Percentiles rank a stretch among this genome's conserved stretches.
Conservation (phyloP, 371 early-diverging fungal genomes). For the Lichtheimia corymbifera region DNA sequence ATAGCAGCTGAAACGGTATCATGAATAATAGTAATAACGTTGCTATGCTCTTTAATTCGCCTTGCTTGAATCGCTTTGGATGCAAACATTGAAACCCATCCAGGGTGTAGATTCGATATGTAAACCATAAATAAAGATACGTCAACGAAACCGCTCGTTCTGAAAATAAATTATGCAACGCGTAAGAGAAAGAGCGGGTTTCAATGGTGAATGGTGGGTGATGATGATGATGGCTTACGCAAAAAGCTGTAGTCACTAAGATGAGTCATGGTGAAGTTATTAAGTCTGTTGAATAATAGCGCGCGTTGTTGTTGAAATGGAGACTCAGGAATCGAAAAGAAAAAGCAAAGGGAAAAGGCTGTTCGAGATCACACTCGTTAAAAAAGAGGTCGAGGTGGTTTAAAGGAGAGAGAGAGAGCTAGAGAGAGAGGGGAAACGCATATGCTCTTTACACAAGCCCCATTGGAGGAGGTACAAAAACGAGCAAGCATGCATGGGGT, state of each 20-base stretch:
- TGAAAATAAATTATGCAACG: constrained; percentile 12
- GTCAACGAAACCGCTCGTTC: constrained; percentile 43
- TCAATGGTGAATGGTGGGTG: background rate
- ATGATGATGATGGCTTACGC: constrained; percentile 16
- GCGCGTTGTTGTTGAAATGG: no score
- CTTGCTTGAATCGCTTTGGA: constrained; percentile 37
- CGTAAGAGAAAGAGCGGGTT: background rate
- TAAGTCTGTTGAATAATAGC: no score
- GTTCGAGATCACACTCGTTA: no score
- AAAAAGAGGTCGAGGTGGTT: no score
- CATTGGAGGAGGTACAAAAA: no score
- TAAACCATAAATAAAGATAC: constrained; percentile 39
- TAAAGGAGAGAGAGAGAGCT: no score
- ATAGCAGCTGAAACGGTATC: constrained; percentile 54
- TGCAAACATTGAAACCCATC: constrained; percentile 39
- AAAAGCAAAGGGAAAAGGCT: no score
- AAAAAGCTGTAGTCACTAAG: constrained; percentile 43
- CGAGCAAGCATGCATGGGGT: no score
- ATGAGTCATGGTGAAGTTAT: constrained; percentile 29
- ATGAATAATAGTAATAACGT: constrained; percentile 43
- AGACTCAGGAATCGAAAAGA: no score
- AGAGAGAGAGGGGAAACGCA: no score
- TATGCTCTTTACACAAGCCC: no score
- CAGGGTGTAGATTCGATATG: constrained; percentile 40
- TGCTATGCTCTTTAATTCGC: constrained; percentile 51